Conservation (phyloP, 257 asterid species). For the Lycium ferocissimum region DNA sequence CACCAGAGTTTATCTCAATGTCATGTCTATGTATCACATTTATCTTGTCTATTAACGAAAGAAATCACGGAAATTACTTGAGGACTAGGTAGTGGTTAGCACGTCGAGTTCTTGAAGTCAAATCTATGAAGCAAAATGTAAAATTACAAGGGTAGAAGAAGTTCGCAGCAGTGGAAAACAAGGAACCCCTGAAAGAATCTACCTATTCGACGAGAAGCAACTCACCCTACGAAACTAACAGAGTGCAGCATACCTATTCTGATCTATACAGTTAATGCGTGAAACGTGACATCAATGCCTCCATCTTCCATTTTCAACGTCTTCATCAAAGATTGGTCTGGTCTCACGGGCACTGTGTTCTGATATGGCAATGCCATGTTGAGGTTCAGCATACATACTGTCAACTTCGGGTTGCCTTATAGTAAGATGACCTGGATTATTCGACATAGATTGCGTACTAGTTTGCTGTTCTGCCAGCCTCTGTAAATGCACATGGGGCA, state of each 20-base stretch:
- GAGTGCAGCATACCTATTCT: constrained; percentile 22
- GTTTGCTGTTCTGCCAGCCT: constrained; percentile 74
- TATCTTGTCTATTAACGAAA: background rate
- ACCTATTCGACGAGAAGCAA: background rate
- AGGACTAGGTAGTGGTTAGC: background rate
- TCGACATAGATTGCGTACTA: constrained; percentile 43
- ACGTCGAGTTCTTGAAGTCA: background rate
- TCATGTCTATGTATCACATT: background rate
- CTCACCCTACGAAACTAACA: background rate
- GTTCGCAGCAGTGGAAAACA: background rate
- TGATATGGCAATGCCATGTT: constrained; percentile 32
- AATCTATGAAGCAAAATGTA: background rate
- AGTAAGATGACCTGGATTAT: constrained; percentile 45
- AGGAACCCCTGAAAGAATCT: background rate
- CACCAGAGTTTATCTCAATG: background rate
- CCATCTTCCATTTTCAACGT: constrained; percentile 52
- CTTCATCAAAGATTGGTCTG: constrained; percentile 44
- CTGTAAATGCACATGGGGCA: constrained; percentile 82
- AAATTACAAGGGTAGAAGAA: background rate
- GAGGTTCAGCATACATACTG: constrained; percentile 47
- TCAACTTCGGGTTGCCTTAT: constrained; percentile 54
- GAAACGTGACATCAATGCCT: constrained; percentile 39
- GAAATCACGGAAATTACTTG: background rate
- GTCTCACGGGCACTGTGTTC: constrained; percentile 36
- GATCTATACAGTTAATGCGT: constrained; percentile 30